Percentiles rank a stretch among this genome's conserved stretches.
Conservation (phyloP, 805 yeast species). For the Ogataea sp. region DNA sequence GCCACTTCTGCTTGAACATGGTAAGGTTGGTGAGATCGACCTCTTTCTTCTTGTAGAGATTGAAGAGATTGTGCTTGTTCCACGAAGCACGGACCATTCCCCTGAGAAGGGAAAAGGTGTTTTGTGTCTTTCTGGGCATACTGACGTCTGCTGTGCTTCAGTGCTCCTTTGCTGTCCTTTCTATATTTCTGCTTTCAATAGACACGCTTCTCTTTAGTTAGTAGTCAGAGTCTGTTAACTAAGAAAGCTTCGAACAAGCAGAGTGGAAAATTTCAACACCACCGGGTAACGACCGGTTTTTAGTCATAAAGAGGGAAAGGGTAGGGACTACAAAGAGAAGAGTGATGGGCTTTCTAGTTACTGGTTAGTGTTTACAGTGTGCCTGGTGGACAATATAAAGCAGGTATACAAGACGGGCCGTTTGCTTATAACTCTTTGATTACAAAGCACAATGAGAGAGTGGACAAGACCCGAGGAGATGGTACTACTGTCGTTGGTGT, state of each 20-base stretch:
- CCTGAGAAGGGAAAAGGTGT: constrained; percentile 22
- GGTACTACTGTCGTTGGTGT: constrained; percentile 15
- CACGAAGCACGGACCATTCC: constrained; percentile 73
- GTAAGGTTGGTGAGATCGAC: constrained; percentile 50
- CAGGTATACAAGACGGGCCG: no score
- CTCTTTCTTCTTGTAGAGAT: constrained; percentile 66
- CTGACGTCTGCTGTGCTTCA: background rate
- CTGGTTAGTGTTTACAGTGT: no score
- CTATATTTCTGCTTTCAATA: no score
- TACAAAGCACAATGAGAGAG: constrained; percentile 3
- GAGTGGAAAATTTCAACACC: no score
- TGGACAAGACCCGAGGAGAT: constrained; percentile 18
- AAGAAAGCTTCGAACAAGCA: no score
- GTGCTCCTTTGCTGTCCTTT: background rate
- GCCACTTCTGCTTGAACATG: constrained; percentile 89
- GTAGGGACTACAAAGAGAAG: no score
- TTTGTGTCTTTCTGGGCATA: constrained; percentile 23
- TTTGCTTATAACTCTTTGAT: background rate
- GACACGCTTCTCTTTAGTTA: no score
- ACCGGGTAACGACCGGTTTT: no score
- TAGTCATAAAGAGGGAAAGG: no score
- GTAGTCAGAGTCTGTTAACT: no score
- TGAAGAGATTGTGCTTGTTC: constrained; percentile 88
- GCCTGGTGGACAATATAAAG: no score
- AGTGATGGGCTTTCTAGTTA: no score